Evolutionary conservation across 2,329 filamentous ascomycete genomes (phyloP).

Genomic region (Ascosphaera aggregata): DNA sequence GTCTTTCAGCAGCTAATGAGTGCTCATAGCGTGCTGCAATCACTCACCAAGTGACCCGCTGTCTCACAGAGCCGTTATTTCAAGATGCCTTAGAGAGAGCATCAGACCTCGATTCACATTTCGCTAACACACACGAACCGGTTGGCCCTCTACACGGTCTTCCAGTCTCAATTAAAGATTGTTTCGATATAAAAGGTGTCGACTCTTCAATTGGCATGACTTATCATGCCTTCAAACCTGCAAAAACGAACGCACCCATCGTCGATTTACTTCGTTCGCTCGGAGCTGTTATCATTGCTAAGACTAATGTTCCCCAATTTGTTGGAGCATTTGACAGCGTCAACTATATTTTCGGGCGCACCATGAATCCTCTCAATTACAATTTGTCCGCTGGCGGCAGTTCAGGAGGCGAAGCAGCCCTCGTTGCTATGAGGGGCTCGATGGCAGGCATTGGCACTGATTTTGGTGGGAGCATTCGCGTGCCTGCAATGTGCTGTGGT

Average conservation of each 20-base stretch:
- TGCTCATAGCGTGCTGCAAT: slow-evolving; percentile 14
- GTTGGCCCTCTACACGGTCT: slow-evolving; percentile 39
- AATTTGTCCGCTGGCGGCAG: slow-evolving; percentile 38
- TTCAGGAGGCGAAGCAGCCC: slow-evolving; percentile 39
- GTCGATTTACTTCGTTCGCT: slow-evolving; percentile 33
- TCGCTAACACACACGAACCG: slow-evolving; percentile 16
- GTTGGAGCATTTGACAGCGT: slow-evolving; percentile 31
- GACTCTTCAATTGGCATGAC: slow-evolving; percentile 35
- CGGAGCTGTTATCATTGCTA: slow-evolving; percentile 44
- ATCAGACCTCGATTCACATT: slow-evolving; percentile 23
- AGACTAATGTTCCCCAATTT: slow-evolving; percentile 44
- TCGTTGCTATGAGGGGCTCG: slow-evolving; percentile 34
- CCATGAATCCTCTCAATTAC: slow-evolving; percentile 39
- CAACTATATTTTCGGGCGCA: slow-evolving; percentile 38
- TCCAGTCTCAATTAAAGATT: slow-evolving; percentile 29
- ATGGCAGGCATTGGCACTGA: slow-evolving; percentile 40
- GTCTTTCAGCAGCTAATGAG: slow-evolving; percentile 1
- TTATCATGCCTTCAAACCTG: slow-evolving; percentile 35
- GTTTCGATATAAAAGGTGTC: slow-evolving; percentile 24
- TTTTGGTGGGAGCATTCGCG: slow-evolving; percentile 25
- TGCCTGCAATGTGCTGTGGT: slow-evolving; percentile 27
- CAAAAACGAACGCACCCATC: slow-evolving; percentile 29
- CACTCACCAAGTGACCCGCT: slow-evolving; percentile 21
- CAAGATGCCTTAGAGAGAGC: slow-evolving; percentile 25
- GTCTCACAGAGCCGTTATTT: slow-evolving; percentile 30